These are phyloP conservation scores for Aurifilum marmelostoma DNA, from an alignment of 2,329 filamentous ascomycete species.

Conservation along the genomic window DNA sequence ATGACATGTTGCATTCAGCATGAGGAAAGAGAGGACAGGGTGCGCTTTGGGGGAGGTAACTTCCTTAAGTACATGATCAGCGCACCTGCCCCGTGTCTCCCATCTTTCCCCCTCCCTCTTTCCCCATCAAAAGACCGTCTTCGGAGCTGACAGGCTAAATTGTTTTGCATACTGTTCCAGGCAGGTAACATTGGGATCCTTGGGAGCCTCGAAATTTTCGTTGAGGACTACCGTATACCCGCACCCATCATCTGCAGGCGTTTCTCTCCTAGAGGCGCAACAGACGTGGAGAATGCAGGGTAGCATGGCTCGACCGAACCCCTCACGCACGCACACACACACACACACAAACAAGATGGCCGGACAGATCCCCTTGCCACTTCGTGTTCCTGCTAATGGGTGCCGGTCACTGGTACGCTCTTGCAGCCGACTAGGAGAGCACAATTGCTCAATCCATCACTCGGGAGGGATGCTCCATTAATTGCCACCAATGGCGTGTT, in stretches of 20 bases:
- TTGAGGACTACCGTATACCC: constrained; percentile 3
- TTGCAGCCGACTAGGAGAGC: neutral
- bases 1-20: neutral
- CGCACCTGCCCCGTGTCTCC: neutral
- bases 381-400: neutral
- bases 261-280: neutral
- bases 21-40: neutral
- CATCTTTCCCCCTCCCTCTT: too few relatives aligned
- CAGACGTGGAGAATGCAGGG: neutral
- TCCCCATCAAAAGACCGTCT: too few relatives aligned
- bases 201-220: neutral
- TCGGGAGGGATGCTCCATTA: constrained; percentile 24
- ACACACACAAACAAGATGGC: too few relatives aligned
- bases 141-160: neutral
- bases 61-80: neutral
- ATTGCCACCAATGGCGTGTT: constrained; percentile 7
- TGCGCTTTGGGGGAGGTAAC: neutral
- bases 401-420: neutral
- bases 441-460: constrained; percentile 2
- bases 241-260: neutral
- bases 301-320: neutral
- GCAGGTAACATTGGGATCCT: constrained; percentile 6
- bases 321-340: neutral
- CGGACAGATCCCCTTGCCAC: neutral
- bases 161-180: neutral